These are phyloP conservation scores for Scedosporium apiospermum DNA, from an alignment of 2,329 filamentous ascomycete genomes.

Conservation along the genomic window DNA sequence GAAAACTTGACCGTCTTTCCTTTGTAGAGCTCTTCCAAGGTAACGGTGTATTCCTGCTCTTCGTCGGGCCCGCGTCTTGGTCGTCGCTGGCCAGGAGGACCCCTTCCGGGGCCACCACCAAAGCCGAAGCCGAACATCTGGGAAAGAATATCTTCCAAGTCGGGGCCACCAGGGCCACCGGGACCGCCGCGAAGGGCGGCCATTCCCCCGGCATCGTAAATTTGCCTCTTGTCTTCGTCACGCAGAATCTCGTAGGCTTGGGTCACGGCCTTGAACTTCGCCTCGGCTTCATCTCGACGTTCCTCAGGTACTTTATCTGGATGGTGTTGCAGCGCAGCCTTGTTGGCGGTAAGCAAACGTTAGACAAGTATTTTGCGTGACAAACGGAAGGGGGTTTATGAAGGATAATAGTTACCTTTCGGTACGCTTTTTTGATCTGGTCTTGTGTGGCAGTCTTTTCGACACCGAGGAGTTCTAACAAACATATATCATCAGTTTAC, in stretches of 20 bases:
- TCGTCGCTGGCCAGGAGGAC: slow-evolving; percentile 41
- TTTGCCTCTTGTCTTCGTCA: slow-evolving; percentile 84
- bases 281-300: slow-evolving; percentile 74
- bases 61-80: slow-evolving; percentile 71
- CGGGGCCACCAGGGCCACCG: slow-evolving; percentile 47
- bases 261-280: slow-evolving; percentile 85
- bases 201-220: slow-evolving; percentile 96
- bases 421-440: slow-evolving; percentile 92
- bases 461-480: slow-evolving; percentile 68
- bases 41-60: slow-evolving; percentile 84
- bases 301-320: slow-evolving; percentile 91
- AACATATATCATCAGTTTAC: slow-evolving; percentile 1
- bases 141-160: slow-evolving; percentile 84
- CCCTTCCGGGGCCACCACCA: slow-evolving; percentile 46
- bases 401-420: slow-evolving; percentile 56
- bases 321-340: slow-evolving; percentile 82
- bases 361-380: background rate
- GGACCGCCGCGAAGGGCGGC: slow-evolving; percentile 66
- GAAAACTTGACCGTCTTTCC: slow-evolving; percentile 95
- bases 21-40: slow-evolving; percentile 92
- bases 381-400: background rate
- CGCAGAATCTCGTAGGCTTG: slow-evolving; percentile 96
- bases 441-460: slow-evolving; percentile 60
- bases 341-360: slow-evolving; percentile 6
- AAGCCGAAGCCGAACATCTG: slow-evolving; percentile 84